Percentiles rank a stretch among this genome's conserved stretches.
These are phyloP conservation scores for Peterozyma xylosa DNA, from an alignment of 805 yeast species.

Conservation along the genomic window DNA sequence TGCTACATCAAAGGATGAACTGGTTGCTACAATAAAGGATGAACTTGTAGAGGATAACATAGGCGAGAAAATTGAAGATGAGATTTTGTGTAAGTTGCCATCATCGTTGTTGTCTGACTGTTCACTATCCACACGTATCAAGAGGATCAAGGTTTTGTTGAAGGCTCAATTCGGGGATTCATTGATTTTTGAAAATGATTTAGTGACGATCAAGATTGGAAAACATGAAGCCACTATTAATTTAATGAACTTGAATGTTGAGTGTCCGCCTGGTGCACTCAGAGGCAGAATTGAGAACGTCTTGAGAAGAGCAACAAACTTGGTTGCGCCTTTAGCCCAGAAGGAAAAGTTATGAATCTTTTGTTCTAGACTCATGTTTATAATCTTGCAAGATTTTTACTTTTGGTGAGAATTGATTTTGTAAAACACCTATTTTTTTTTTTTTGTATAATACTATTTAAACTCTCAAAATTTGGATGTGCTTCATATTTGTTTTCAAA, in stretches of 20 bases:
- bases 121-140: conserved; percentile 30
- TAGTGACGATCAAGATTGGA: conserved; percentile 67
- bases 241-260: conserved; percentile 56
- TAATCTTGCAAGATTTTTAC: too few relatives aligned
- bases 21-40: conserved; percentile 1
- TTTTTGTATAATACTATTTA: too few relatives aligned
- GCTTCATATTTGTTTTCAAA: too few relatives aligned
- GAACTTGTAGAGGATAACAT: conserved; percentile 4
- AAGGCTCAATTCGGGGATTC: conserved; percentile 86
- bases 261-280: conserved; percentile 66
- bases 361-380: too few relatives aligned
- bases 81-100: background rate
- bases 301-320: conserved; percentile 64
- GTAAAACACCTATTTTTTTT: too few relatives aligned
- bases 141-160: conserved; percentile 54
- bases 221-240: conserved; percentile 64
- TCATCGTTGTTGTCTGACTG: conserved; percentile 21
- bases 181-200: conserved; percentile 30
- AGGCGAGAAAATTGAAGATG: background rate
- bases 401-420: too few relatives aligned
- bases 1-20: background rate
- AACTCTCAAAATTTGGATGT: too few relatives aligned
- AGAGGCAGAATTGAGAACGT: conserved; percentile 80
- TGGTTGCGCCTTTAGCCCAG: conserved; percentile 78
- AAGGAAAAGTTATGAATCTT: conserved; percentile 1